phyloP scores from a whole-genome alignment of 169 alveolate species.

The Plasmodium vivax region DNA sequence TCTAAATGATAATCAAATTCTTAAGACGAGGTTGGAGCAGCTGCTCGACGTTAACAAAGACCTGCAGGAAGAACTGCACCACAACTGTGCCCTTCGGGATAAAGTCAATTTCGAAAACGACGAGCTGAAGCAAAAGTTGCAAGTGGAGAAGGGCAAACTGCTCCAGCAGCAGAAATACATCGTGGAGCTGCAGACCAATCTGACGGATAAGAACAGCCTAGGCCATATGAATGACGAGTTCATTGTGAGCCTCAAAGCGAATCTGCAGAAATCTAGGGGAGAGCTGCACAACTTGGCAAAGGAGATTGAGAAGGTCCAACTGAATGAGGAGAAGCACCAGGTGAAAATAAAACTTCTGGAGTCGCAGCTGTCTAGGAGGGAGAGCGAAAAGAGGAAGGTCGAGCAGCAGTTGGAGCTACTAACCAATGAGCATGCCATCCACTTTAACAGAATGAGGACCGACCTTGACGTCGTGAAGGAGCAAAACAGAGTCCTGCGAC shows the following conservation, averaged over 20 bases:
- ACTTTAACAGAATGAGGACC: conserved; percentile 20
- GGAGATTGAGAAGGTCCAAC: conserved; percentile 1
- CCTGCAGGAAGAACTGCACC: conserved; percentile 16
- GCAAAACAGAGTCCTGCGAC: conserved; percentile 15
- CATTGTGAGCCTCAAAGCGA: neutral
- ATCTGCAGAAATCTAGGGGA: conserved; percentile 1
- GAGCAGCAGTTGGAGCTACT: neutral
- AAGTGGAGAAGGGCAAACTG: conserved; percentile 17
- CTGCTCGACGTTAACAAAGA: conserved; percentile 24
- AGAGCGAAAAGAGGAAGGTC: conserved; percentile 1
- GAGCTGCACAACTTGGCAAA: conserved; percentile 7
- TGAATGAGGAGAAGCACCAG: conserved; percentile 21
- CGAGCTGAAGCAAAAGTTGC: conserved; percentile 12
- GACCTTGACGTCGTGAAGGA: conserved; percentile 30
- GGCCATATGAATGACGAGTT: neutral
- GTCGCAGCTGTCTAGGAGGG: neutral
- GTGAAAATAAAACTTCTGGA: conserved; percentile 7
- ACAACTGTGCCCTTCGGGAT: neutral
- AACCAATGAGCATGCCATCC: neutral
- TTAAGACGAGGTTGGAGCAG: conserved; percentile 38
- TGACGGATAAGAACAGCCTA: neutral
- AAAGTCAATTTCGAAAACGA: conserved; percentile 25
- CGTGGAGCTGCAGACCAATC: conserved; percentile 2
- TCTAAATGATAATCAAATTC: conserved; percentile 1
- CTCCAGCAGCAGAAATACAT: conserved; percentile 47